Conservation (phyloP, 371 early-diverging fungal species). For the Syncephalastrum sp. region DNA sequence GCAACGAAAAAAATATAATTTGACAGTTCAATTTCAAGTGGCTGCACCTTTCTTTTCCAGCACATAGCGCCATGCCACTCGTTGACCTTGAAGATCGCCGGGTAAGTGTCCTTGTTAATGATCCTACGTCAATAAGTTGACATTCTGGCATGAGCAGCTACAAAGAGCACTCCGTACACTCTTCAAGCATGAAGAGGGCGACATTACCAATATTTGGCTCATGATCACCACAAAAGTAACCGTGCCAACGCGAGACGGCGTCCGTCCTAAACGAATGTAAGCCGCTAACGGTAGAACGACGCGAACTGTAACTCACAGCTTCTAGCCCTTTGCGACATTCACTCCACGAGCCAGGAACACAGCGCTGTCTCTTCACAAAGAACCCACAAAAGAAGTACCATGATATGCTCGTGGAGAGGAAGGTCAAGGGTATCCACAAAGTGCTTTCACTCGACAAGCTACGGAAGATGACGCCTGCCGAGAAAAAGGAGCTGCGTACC, state of each 20-base stretch:
- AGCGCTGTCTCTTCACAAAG: conserved; percentile 82
- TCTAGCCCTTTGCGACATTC: conserved; percentile 43
- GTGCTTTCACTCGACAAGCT: conserved; percentile 83
- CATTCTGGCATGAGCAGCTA: conserved; percentile 13
- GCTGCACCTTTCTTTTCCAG: background rate
- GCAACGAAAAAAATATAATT: no score
- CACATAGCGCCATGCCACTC: conserved; percentile 3
- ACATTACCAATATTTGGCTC: conserved; percentile 30
- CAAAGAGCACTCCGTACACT: conserved; percentile 35
- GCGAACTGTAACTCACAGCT: background rate
- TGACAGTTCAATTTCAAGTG: background rate
- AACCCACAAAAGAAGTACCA: conserved; percentile 79
- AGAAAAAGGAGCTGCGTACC: conserved; percentile 70
- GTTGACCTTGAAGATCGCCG: conserved; percentile 12
- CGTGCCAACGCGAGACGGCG: conserved; percentile 15
- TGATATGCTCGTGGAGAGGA: conserved; percentile 61
- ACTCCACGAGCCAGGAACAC: conserved; percentile 33
- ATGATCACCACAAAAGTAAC: conserved; percentile 30
- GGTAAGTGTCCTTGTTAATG: background rate
- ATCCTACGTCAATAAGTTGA: background rate
- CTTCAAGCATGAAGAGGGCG: conserved; percentile 30
- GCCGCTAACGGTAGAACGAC: background rate
- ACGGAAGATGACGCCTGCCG: conserved; percentile 69
- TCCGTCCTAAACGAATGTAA: conserved; percentile 36
- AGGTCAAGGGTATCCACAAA: conserved; percentile 60